Base-by-base conservation (phyloP, 768 basidiomycete genomes). In the Galerina marginata region DNA sequence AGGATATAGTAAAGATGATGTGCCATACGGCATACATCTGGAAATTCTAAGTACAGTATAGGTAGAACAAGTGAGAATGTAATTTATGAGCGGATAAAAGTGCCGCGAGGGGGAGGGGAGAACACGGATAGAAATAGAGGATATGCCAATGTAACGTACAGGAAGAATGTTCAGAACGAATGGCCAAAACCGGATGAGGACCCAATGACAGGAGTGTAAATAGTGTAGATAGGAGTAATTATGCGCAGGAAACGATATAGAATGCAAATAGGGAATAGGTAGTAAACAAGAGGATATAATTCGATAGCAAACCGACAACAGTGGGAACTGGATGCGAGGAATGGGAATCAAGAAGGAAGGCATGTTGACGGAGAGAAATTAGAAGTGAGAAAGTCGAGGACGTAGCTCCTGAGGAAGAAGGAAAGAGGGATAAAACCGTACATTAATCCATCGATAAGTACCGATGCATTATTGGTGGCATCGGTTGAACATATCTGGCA, bases 221-320 rank as follows among this genome's bases (percentile, higher is more conserved):
- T 53, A 53, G 51, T 40, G 42, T 40, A 40, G 39, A 53, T 53
- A 53, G 51, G 51, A 40, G 51, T 25, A 23, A 53, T 53, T 53
- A 53, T 25, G 10, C 25, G 20, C 39, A 40, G 39, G 39, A 53
- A 42, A 53, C 23, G 10, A 40, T 42, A 53, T 53, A 39, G 38
- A 42, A 23, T 40, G 51, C 51, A 53, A 53, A 53, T n/a, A 40
- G 47, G 47, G 20, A 57, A 57, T 57, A 57, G 47, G 14, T 57
- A 48, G 37, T 59, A 46, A 56, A 48, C 54, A 57, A 63, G 48
- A 46, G 61, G 56, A 56, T 48, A 56, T 59, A 59, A 54, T 60
- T 45, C 59, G 53, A 55, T 54, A 60, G 59, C 58, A 48, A 47
- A 40, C 46, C 37, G 58, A 59, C 58, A 59, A 59, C 51, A 59